Base-by-base conservation (phyloP, 805 yeast genomes). In the Teunomyces stri region DNA sequence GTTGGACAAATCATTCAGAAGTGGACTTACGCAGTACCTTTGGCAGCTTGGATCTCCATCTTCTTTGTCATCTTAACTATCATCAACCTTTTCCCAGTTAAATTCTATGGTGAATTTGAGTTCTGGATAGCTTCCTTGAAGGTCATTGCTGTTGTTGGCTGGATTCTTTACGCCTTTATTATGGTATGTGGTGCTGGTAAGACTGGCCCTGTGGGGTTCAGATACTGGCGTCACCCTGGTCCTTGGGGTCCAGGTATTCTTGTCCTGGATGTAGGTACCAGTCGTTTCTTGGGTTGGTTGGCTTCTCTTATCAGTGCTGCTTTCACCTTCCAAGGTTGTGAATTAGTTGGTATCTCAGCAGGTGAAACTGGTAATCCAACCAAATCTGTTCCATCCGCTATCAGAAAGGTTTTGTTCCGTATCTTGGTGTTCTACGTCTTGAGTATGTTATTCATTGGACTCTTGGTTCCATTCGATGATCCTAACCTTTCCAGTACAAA, bases 281-380 rank as follows among this genome's bases (percentile, higher is more conserved):
- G 74, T 43, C 73, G 83, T 60, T 83, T 85, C 59, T 66, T 84
- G 43, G 89, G 89, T 44, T 84, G 86, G 85, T 76, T 84, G 45
- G 72, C 82, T 7, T 84, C 89, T 4, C 72, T 85, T 57, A 76
- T 85, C 52, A 80, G 79, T 48, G 88, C 91, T 31, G 86, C 87
- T n/a, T 86, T 86, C 72, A 85, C 91, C 22, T 85, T 78, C 64
- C 90, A 85, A 68, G 91, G 91, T 65, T 83, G 86, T 43, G 94
- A 86, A 64, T 73, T 84, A 61, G 81, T 84, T 18, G 91, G 90
- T 65, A 74, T 86, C 46, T 74, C 89, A 3, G 87, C 87, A 29
- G 89, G 90, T 66, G 94, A 86, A 66, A 75, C 85, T 43, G 74
- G 75, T 25, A 82, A 82, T 61, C 90, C 91, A 47, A 72, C 84